These are phyloP conservation scores for Chondrus crispus DNA, from an alignment of 23 red algal species.

Conservation along the genomic window DNA sequence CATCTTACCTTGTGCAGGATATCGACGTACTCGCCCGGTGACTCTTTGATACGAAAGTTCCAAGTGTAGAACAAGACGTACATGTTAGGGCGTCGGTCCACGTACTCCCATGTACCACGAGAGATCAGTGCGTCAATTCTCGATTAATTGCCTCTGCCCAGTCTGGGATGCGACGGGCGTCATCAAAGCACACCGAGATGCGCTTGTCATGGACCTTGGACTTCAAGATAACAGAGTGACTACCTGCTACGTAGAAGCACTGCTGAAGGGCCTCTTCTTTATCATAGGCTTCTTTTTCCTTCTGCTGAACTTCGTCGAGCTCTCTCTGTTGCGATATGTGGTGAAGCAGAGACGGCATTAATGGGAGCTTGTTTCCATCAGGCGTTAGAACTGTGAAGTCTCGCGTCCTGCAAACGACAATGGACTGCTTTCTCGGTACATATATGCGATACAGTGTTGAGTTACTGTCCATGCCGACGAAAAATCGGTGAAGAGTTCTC, in stretches of 20 bases:
- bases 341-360: neutral
- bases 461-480: neutral
- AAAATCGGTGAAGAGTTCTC: neutral
- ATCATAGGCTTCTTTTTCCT: neutral
- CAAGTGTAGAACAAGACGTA: too few species aligned
- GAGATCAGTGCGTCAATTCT: neutral
- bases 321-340: neutral
- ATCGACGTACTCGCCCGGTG: neutral
- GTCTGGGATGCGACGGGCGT: neutral
- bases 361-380: neutral
- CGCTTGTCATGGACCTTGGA: too few species aligned
- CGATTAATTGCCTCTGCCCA: neutral
- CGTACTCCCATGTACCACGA: neutral
- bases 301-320: neutral
- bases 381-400: too few species aligned
- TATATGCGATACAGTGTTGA: neutral
- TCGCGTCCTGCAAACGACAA: neutral
- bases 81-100: too few species aligned
- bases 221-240: too few species aligned
- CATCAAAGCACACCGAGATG: too few species aligned
- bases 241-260: too few species aligned
- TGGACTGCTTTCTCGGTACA: neutral
- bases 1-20: neutral
- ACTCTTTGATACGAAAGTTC: neutral
- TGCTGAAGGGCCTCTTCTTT: neutral